phyloP scores from a whole-genome alignment of 1,284 basidiomycete genomes.

The Marasmius oreades region DNA sequence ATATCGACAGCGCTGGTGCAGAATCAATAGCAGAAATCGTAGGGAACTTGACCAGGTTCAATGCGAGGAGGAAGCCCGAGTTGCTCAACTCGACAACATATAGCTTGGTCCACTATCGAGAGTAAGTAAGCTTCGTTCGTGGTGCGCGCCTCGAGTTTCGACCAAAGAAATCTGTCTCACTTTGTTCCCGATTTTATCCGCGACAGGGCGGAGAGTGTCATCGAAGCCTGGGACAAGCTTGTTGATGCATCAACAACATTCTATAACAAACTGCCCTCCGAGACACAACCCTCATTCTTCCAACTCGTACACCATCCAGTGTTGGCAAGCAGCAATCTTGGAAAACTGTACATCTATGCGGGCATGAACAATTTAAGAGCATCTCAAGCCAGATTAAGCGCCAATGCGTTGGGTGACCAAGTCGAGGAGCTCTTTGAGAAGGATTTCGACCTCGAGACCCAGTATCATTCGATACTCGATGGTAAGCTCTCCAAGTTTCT shows the following conservation, averaged over 20 bases:
- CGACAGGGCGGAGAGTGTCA: constrained; percentile 44
- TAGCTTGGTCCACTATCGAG: constrained; percentile 62
- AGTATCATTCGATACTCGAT: constrained; percentile 57
- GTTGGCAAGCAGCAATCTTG: constrained; percentile 53
- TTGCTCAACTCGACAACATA: constrained; percentile 60
- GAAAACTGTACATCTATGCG: constrained; percentile 53
- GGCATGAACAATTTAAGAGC: constrained; percentile 61
- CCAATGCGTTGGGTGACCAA: constrained; percentile 53
- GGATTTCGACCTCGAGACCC: constrained; percentile 54
- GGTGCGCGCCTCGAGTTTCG: no score
- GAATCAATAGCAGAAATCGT: constrained; percentile 48
- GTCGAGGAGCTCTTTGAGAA: constrained; percentile 55
- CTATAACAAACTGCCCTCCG: constrained; percentile 47
- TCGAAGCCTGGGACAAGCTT: constrained; percentile 46
- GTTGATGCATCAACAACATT: constrained; percentile 48
- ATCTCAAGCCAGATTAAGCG: constrained; percentile 59
- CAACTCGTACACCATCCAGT: constrained; percentile 65
- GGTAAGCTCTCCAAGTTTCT: constrained; percentile 31
- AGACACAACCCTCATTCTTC: constrained; percentile 58
- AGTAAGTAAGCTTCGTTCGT: no score
- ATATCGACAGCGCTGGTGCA: constrained; percentile 35
- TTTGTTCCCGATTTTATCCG: no score
- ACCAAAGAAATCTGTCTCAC: no score
- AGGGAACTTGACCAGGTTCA: constrained; percentile 57
- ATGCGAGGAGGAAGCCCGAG: constrained; percentile 65